Percentiles rank a stretch among this genome's conserved stretches.
Conservation (phyloP, 208 protist species). For the Trypanosoma avium region DNA sequence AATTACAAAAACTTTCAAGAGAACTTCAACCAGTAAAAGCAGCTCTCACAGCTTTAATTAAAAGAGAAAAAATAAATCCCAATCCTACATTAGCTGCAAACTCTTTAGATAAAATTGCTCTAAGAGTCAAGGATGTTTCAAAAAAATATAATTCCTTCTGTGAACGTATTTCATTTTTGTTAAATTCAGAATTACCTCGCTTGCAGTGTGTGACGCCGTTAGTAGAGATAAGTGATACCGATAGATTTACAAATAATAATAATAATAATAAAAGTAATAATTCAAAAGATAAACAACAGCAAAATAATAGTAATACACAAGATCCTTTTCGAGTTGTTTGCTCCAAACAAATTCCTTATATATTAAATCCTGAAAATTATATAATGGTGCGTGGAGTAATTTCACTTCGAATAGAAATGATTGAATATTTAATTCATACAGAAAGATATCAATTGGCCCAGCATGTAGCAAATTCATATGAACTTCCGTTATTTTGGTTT, state of each 20-base stretch:
- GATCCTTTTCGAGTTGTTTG: slow-evolving; percentile 45
- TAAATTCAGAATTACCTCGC: slow-evolving; percentile 43
- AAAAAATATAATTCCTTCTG: slow-evolving; percentile 53
- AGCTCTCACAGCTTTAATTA: slow-evolving; percentile 58
- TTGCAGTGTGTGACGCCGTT: slow-evolving; percentile 52
- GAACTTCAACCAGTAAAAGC: slow-evolving; percentile 79
- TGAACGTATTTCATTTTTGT: slow-evolving; percentile 32
- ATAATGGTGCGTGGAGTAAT: slow-evolving; percentile 40
- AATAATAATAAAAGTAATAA: background rate
- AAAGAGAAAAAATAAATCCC: slow-evolving; percentile 55
- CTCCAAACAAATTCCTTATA: slow-evolving; percentile 48
- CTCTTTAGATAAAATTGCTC: slow-evolving; percentile 71
- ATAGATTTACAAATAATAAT: background rate
- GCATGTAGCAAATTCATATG: slow-evolving; percentile 63
- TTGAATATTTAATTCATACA: slow-evolving; percentile 81
- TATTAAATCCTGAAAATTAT: slow-evolving; percentile 53
- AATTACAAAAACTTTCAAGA: slow-evolving; percentile 76
- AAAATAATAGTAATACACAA: slow-evolving; percentile 2
- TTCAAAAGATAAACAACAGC: background rate
- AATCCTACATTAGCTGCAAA: slow-evolving; percentile 47
- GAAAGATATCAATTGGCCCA: slow-evolving; percentile 46
- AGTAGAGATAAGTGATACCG: slow-evolving; percentile 11
- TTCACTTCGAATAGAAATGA: slow-evolving; percentile 70
- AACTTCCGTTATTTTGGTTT: slow-evolving; percentile 73
- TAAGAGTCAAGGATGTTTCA: slow-evolving; percentile 48